These are phyloP conservation scores for Amesomyces nigricolor DNA, from an alignment of 2,329 filamentous ascomycete genomes.

Conservation along the genomic window DNA sequence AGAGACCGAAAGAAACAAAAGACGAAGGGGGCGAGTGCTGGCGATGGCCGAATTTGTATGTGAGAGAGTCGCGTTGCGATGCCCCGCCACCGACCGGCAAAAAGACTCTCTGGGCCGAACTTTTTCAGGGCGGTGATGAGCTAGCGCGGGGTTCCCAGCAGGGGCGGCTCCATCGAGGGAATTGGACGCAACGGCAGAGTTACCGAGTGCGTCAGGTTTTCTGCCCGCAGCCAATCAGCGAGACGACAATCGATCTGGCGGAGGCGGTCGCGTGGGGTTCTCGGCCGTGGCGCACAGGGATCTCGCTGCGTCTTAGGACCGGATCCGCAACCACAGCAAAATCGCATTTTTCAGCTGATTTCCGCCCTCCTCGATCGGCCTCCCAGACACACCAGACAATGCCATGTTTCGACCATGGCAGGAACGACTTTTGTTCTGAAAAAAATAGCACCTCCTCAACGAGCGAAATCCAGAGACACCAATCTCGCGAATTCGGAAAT, in stretches of 20 bases:
- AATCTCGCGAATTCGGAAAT: slow-evolving; percentile 7
- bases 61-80: neutral
- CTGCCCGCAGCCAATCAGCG: slow-evolving; percentile 21
- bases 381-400: neutral
- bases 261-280: slow-evolving; percentile 12
- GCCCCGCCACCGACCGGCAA: slow-evolving; percentile 18
- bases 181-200: neutral
- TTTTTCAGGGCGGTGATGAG: slow-evolving; percentile 13
- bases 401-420: neutral
- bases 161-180: neutral
- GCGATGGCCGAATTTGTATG: slow-evolving; percentile 17
- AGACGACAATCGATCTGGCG: slow-evolving; percentile 1
- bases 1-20: slow-evolving; percentile 8
- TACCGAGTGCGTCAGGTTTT: slow-evolving; percentile 10
- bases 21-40: slow-evolving; percentile 8
- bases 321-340: slow-evolving; percentile 13
- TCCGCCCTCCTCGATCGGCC: slow-evolving; percentile 2
- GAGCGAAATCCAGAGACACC: slow-evolving; percentile 1
- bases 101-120: slow-evolving; percentile 12
- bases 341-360: slow-evolving; percentile 17
- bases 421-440: slow-evolving; percentile 1
- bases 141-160: slow-evolving; percentile 16
- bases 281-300: slow-evolving; percentile 2
- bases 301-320: neutral
- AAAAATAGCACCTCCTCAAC: slow-evolving; percentile 7